Evolutionary conservation across 495 filamentous ascomycete species (phyloP).

Genomic region (Sporormia fimetaria): DNA sequence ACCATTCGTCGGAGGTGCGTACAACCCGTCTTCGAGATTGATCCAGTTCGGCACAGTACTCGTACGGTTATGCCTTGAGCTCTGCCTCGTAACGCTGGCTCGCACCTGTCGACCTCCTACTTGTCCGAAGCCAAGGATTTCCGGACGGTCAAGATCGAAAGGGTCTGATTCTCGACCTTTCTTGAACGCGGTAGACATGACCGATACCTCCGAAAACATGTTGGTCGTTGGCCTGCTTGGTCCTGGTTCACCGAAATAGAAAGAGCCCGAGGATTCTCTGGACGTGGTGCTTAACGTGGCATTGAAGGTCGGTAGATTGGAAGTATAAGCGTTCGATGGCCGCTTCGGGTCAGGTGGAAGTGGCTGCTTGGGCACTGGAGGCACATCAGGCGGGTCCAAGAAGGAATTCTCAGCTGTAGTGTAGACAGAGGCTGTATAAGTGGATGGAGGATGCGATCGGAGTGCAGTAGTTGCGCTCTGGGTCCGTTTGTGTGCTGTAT

Average conservation of each 20-base stretch:
- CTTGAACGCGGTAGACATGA: neutral
- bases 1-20: conserved; percentile 10
- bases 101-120: conserved; percentile 15
- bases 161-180: conserved; percentile 19
- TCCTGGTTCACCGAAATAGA: conserved; percentile 21
- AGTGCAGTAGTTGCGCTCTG: conserved; percentile 19
- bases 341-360: conserved; percentile 11
- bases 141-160: conserved; percentile 23
- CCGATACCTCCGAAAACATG: conserved; percentile 6
- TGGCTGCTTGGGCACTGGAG: conserved; percentile 14
- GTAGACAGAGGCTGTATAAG: conserved; percentile 15
- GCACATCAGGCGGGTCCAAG: conserved; percentile 13
- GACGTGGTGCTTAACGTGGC: neutral
- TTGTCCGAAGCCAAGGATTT: conserved; percentile 18
- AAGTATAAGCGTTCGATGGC: conserved; percentile 11
- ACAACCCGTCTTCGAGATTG: conserved; percentile 11
- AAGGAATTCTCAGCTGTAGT: conserved; percentile 14
- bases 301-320: conserved; percentile 4
- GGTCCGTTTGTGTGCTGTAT: conserved; percentile 12
- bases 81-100: conserved; percentile 22
- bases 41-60: conserved; percentile 23
- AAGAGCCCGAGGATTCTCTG: conserved; percentile 8
- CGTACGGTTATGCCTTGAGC: conserved; percentile 11
- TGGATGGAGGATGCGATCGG: conserved; percentile 21
- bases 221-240: conserved; percentile 21